Evolutionary conservation across 1,139 yeast genomes (phyloP).

Genomic region (Kurtzmaniella natalensis): DNA sequence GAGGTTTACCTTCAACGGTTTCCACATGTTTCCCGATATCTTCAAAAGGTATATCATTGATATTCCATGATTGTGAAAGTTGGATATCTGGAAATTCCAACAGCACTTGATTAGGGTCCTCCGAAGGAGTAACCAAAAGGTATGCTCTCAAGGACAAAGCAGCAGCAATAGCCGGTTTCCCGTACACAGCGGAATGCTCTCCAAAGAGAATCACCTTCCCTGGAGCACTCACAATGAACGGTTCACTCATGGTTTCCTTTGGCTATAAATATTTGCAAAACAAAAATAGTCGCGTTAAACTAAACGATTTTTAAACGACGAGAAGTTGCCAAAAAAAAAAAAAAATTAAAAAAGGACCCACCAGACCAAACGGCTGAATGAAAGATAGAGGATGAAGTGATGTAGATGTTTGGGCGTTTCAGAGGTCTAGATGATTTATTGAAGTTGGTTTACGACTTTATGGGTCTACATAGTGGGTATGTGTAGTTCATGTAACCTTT

Average conservation of each 20-base stretch:
- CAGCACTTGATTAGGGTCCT: constrained; percentile 37
- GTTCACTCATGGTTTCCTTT: constrained; percentile 8
- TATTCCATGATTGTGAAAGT: constrained; percentile 60
- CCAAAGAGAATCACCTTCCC: constrained; percentile 96
- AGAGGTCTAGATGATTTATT: too few species aligned
- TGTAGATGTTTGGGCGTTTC: too few species aligned
- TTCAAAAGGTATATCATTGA: constrained; percentile 59
- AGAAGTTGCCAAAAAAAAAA: background rate
- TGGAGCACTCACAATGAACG: constrained; percentile 87
- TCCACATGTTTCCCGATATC: constrained; percentile 22
- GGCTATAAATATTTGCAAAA: too few species aligned
- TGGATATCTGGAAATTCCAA: constrained; percentile 83
- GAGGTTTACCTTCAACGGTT: constrained; percentile 28
- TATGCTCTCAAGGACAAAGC: constrained; percentile 81
- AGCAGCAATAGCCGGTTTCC: constrained; percentile 90
- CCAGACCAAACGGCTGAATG: background rate
- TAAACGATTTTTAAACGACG: background rate
- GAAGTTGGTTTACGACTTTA: too few species aligned
- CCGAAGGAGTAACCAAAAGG: constrained; percentile 51
- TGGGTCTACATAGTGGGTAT: too few species aligned
- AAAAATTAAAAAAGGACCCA: background rate
- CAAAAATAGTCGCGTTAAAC: too few species aligned
- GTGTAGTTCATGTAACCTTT: too few species aligned
- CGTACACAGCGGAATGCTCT: constrained; percentile 94
- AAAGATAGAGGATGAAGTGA: too few species aligned